phyloP scores from a whole-genome alignment of 805 yeast genomes.

The Wickerhamiella shivajii region DNA sequence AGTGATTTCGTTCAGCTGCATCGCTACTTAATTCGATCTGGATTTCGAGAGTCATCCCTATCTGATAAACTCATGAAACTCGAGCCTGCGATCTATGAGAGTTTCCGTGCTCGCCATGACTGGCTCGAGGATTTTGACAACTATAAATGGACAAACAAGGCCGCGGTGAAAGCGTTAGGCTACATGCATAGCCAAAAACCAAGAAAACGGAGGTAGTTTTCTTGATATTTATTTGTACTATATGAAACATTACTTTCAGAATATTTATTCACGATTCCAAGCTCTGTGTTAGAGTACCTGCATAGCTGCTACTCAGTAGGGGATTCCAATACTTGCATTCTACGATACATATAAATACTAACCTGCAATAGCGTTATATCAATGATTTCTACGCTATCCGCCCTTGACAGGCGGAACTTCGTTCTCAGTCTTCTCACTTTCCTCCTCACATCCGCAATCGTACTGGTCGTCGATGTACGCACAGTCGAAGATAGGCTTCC shows the following conservation, averaged over 20 bases:
- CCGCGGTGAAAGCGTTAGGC: constrained; percentile 7
- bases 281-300: no score
- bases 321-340: no score
- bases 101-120: constrained; percentile 6
- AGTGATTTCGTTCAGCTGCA: constrained; percentile 12
- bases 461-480: constrained; percentile 73
- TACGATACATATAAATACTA: no score
- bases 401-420: constrained; percentile 6
- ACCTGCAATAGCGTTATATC: no score
- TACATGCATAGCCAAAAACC: constrained; percentile 4
- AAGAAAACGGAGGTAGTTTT: no score
- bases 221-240: no score
- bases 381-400: constrained; percentile 2
- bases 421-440: constrained; percentile 8
- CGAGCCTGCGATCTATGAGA: not conserved
- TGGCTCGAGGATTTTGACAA: constrained; percentile 2
- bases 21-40: constrained; percentile 7
- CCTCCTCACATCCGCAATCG: constrained; percentile 71
- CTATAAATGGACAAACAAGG: constrained; percentile 7
- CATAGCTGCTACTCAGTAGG: no score
- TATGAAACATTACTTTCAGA: no score
- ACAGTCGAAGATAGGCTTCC: constrained; percentile 70
- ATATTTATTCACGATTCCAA: no score
- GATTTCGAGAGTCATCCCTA: constrained; percentile 14
- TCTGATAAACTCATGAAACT: constrained; percentile 6